Conservation (phyloP, 345 rosid genomes). For the Corymbia maculata region DNA sequence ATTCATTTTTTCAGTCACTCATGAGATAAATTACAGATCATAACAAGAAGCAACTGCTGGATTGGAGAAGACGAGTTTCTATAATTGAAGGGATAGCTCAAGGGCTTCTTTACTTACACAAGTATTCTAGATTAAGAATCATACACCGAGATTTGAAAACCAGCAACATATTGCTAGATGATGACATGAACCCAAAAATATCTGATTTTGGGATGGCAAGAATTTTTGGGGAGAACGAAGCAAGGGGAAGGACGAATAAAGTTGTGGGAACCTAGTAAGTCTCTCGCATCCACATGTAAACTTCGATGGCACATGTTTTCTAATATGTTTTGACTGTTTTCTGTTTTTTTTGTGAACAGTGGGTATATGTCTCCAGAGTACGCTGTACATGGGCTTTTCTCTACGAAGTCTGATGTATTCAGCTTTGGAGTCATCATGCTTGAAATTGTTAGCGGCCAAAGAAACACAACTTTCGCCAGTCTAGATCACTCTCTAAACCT, state of each 20-base stretch:
- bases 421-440: constrained; percentile 23
- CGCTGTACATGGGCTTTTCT: constrained; percentile 11
- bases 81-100: constrained; percentile 20
- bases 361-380: constrained; percentile 27
- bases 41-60: neutral
- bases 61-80: constrained; percentile 8
- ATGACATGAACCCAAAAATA: constrained; percentile 15
- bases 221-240: constrained; percentile 6
- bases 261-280: constrained; percentile 21
- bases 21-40: neutral
- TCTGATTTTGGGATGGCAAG: constrained; percentile 24
- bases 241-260: constrained; percentile 1
- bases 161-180: constrained; percentile 16
- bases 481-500: constrained; percentile 1
- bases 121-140: constrained; percentile 17
- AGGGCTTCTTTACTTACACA: constrained; percentile 18
- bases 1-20: neutral
- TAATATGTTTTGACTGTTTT: neutral
- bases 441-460: constrained; percentile 15
- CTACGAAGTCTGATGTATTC: constrained; percentile 17
- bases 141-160: constrained; percentile 18
- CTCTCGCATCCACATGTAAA: neutral
- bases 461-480: neutral
- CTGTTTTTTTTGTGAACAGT: neutral
- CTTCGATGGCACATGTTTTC: neutral